Percentiles rank a stretch among this genome's conserved stretches.
These are phyloP conservation scores for Epichloe glyceriae DNA, from an alignment of 2,329 filamentous ascomycete genomes.

Conservation along the genomic window DNA sequence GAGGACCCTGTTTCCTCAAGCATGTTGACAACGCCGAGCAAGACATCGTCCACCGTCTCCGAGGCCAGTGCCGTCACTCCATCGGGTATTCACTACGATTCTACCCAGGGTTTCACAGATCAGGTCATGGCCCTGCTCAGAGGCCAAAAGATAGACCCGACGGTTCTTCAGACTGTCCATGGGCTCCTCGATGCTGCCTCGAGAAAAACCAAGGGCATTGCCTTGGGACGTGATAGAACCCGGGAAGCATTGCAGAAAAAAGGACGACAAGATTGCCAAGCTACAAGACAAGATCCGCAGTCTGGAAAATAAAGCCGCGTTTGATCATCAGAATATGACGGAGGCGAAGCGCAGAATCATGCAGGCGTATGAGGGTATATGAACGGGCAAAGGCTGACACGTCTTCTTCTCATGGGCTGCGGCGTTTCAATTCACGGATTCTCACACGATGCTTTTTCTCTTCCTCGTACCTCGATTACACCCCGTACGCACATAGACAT, in stretches of 20 bases:
- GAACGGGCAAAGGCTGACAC: constrained; percentile 10
- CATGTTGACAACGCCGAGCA: not conserved
- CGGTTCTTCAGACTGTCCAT: constrained; percentile 25
- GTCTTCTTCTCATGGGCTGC: too few species aligned
- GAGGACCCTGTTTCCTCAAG: constrained; percentile 10
- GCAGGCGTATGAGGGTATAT: constrained; percentile 24
- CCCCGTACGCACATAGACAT: too few species aligned
- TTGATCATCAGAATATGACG: constrained; percentile 21
- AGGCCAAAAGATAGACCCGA: constrained; percentile 25
- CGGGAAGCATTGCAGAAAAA: constrained; percentile 47
- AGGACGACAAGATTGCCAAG: constrained; percentile 35
- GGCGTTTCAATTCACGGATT: too few species aligned
- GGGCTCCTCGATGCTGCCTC: constrained; percentile 41
- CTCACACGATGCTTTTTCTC: too few species aligned
- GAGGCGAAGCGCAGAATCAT: constrained; percentile 25
- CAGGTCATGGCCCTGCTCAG: constrained; percentile 38
- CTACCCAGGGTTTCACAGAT: constrained; percentile 24
- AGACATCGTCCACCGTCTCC: not conserved
- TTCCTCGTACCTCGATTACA: too few species aligned
- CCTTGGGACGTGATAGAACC: constrained; percentile 51
- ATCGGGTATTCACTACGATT: constrained; percentile 8
- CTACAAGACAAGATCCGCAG: constrained; percentile 24
- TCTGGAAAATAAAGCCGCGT: constrained; percentile 25
- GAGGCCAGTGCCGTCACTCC: not conserved
- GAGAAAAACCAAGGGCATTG: constrained; percentile 45